Conservation (phyloP, 2,329 filamentous ascomycete species). For the Fusarium haematococcum region DNA sequence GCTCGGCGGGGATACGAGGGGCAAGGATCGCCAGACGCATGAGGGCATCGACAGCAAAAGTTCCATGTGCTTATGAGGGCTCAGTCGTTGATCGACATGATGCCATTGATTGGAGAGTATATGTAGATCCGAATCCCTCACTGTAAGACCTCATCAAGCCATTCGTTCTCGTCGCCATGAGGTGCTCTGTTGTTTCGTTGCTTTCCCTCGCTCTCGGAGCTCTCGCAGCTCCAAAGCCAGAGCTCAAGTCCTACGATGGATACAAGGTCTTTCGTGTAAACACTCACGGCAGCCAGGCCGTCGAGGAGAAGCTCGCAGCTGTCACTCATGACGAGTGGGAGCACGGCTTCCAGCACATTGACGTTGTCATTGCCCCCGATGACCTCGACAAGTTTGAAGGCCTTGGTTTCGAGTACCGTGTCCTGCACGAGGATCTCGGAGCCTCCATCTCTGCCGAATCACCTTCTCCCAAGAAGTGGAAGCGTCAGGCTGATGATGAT, state of each 20-base stretch:
- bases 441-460: conserved; percentile 47
- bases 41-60: conserved; percentile 16
- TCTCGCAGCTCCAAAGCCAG: conserved; percentile 28
- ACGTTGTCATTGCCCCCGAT: conserved; percentile 48
- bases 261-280: conserved; percentile 58
- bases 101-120: neutral
- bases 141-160: neutral
- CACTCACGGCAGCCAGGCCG: conserved; percentile 54
- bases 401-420: conserved; percentile 46
- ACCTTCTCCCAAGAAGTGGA: conserved; percentile 25
- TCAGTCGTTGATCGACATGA: neutral
- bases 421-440: conserved; percentile 47
- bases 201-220: conserved; percentile 31
- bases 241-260: conserved; percentile 45
- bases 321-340: conserved; percentile 42
- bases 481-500: conserved; percentile 45
- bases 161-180: conserved; percentile 24
- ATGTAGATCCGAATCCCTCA: conserved; percentile 14
- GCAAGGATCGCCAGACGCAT: conserved; percentile 17
- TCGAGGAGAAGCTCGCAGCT: conserved; percentile 49
- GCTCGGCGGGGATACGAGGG: conserved; percentile 3
- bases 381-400: conserved; percentile 45
- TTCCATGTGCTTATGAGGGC: neutral
- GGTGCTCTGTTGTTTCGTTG: conserved; percentile 30
- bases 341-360: conserved; percentile 40